These are phyloP conservation scores for Cladophialophora immunda DNA, from an alignment of 2,329 filamentous ascomycete genomes.

Conservation along the genomic window DNA sequence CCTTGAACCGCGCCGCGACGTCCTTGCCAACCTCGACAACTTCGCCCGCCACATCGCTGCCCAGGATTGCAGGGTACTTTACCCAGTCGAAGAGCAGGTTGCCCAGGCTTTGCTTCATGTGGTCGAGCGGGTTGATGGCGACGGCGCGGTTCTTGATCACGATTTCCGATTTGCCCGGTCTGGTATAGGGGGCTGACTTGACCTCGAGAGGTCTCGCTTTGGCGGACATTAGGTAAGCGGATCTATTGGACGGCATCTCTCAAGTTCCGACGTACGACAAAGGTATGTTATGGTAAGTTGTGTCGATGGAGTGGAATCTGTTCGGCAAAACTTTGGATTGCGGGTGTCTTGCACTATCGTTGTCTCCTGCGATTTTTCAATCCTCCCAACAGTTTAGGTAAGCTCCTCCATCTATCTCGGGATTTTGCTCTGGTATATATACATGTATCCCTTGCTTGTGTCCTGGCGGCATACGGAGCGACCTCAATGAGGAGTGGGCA, in stretches of 20 bases:
- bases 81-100: constrained; percentile 41
- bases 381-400: too few species aligned
- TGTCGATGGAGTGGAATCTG: background rate
- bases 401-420: background rate
- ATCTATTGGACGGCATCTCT: constrained; percentile 34
- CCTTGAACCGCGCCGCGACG: constrained; percentile 53
- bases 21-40: constrained; percentile 56
- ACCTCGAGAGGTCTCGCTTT: constrained; percentile 37
- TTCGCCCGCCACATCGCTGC: constrained; percentile 56
- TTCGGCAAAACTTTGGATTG: background rate
- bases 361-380: too few species aligned
- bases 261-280: background rate
- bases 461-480: background rate
- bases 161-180: constrained; percentile 38
- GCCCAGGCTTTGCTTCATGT: constrained; percentile 44
- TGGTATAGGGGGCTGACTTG: constrained; percentile 30
- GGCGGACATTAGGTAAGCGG: constrained; percentile 36
- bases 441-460: background rate
- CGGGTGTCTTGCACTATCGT: background rate
- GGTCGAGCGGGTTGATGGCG: constrained; percentile 48
- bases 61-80: constrained; percentile 50
- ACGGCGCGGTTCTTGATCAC: constrained; percentile 41
- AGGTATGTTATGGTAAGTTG: background rate
- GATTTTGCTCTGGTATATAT: background rate
- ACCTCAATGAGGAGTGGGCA: background rate